Percentiles rank a stretch among this genome's conserved stretches.
Evolutionary conservation across 805 yeast genomes (phyloP).

Genomic region (Lipomyces mesembrius): DNA sequence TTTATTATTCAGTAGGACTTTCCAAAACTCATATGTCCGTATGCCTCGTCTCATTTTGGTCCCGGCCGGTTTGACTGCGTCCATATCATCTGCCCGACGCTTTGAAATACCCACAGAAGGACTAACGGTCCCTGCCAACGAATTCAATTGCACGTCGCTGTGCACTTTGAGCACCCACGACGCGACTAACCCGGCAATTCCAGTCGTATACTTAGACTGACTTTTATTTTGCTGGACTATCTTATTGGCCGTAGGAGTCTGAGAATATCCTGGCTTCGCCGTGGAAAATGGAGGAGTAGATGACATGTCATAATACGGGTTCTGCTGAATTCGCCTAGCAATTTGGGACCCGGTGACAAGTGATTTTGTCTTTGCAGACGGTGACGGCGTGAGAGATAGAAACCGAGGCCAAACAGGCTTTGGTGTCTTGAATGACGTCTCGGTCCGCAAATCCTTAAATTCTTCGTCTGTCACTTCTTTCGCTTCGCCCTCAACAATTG

Average conservation of each 20-base stretch:
- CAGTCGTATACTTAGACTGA: not conserved
- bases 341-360: not conserved
- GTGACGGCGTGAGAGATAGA: not conserved
- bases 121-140: conserved; percentile 1
- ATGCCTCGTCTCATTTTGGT: not conserved
- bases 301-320: not conserved
- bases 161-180: conserved; percentile 23
- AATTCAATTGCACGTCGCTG: conserved; percentile 28
- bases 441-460: not conserved
- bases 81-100: not conserved
- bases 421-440: not conserved
- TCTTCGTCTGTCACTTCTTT: not conserved
- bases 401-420: not conserved
- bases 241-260: not conserved
- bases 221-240: not conserved
- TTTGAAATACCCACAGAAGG: not conserved
- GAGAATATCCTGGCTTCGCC: not conserved
- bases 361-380: not conserved
- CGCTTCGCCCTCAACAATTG: not conserved
- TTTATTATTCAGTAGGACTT: conserved; percentile 12
- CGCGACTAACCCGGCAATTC: conserved; percentile 7
- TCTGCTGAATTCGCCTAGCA: not conserved
- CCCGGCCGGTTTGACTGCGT: not conserved
- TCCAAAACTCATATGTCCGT: conserved; percentile 16
- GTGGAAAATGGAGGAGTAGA: conserved; percentile 5